A percentile compares a stretch with the other conserved stretches of the same genome.
Evolutionary conservation across 2,329 filamentous ascomycete genomes (phyloP).

Genomic region (Aspergillus texensis): DNA sequence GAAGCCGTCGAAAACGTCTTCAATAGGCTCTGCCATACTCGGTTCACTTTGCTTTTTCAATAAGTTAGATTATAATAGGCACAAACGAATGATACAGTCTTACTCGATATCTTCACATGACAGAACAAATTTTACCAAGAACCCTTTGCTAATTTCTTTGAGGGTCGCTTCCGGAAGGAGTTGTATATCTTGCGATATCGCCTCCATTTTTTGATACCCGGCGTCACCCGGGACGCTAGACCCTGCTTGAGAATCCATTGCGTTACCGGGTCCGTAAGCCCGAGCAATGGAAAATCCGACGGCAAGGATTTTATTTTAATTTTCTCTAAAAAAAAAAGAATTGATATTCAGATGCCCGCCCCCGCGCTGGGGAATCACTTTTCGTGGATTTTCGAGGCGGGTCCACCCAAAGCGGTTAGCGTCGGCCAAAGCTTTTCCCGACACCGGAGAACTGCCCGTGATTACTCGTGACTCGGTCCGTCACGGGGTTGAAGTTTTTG

Average conservation of each 20-base stretch:
- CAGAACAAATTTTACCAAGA: constrained; percentile 36
- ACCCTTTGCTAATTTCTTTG: constrained; percentile 37
- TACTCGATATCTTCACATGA: constrained; percentile 37
- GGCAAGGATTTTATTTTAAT: constrained; percentile 1
- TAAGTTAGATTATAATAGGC: constrained; percentile 7
- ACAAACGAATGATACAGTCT: constrained; percentile 21
- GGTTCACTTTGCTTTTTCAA: constrained; percentile 32
- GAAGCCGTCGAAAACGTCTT: constrained; percentile 44
- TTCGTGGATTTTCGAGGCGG: constrained; percentile 34
- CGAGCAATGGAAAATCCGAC: constrained; percentile 7
- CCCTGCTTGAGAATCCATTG: constrained; percentile 27
- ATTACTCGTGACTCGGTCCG: constrained; percentile 13
- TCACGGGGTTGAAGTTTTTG: constrained; percentile 47
- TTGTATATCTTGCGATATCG: constrained; percentile 38
- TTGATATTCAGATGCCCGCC: constrained; percentile 19
- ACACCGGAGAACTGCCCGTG: constrained; percentile 5
- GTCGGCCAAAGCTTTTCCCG: constrained; percentile 29
- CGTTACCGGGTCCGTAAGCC: constrained; percentile 19
- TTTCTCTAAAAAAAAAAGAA: constrained; percentile 9
- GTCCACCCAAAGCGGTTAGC: constrained; percentile 27
- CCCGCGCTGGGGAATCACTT: constrained; percentile 31
- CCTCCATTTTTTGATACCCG: constrained; percentile 30
- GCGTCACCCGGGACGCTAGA: constrained; percentile 15
- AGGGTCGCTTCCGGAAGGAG: constrained; percentile 38
- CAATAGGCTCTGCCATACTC: constrained; percentile 44